These are phyloP conservation scores for Helianthus tuberosus DNA, from an alignment of 129 eudicot species.

Conservation along the genomic window DNA sequence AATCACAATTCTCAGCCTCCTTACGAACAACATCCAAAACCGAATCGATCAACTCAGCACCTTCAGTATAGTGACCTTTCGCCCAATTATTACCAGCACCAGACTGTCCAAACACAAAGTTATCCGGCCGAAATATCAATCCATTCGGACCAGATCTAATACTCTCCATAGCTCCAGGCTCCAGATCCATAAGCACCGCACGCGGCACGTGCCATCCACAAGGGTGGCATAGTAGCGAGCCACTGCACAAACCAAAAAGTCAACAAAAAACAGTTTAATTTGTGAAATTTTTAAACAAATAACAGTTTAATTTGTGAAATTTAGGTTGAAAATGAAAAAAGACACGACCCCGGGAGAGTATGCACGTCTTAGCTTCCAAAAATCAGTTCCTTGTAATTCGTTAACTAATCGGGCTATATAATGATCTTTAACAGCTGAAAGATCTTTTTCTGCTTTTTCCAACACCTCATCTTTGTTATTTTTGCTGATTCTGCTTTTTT, in stretches of 20 bases:
- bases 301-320: not conserved
- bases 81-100: conserved; percentile 17
- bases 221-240: no score
- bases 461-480: conserved; percentile 79
- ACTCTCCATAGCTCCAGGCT: conserved; percentile 97
- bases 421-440: conserved; percentile 75
- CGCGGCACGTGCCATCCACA: conserved; percentile 53
- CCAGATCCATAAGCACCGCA: conserved; percentile 97
- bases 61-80: conserved; percentile 10
- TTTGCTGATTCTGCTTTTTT: conserved; percentile 90
- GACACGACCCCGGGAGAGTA: conserved; percentile 91
- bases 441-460: conserved; percentile 86
- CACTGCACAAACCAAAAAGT: no score
- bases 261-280: no score
- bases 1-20: conserved; percentile 17
- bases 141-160: conserved; percentile 86
- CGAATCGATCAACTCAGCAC: conserved; percentile 11
- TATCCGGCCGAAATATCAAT: conserved; percentile 48
- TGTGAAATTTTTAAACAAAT: not conserved
- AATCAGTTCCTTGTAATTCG: conserved; percentile 86
- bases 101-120: conserved; percentile 10
- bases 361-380: conserved; percentile 96
- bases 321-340: conserved; percentile 20
- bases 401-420: conserved; percentile 66
- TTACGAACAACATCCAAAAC: conserved; percentile 5